Percentiles rank a stretch among this genome's conserved stretches.
Conservation (phyloP, 2,329 filamentous ascomycete species). For the Delphinella strobiligena region DNA sequence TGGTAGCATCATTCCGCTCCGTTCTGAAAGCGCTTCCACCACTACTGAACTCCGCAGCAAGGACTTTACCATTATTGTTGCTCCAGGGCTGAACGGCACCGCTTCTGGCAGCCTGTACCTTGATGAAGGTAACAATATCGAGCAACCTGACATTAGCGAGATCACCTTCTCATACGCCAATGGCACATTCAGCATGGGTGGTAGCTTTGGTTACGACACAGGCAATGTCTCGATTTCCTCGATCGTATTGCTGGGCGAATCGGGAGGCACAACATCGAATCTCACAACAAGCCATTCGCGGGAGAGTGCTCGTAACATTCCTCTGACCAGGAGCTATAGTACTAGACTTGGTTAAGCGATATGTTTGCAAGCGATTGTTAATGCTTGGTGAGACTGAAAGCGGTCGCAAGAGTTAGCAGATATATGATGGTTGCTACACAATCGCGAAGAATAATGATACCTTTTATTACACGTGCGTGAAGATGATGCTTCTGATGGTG, state of each 20-base stretch:
- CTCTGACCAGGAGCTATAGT: too few species aligned
- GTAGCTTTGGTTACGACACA: conserved; percentile 8
- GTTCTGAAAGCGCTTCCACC: conserved; percentile 44
- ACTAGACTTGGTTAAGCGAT: too few species aligned
- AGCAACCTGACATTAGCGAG: conserved; percentile 44
- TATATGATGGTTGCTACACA: too few species aligned
- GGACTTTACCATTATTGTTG: conserved; percentile 60
- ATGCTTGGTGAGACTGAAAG: too few species aligned
- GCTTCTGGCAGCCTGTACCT: conserved; percentile 61
- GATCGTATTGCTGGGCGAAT: background rate
- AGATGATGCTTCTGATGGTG: too few species aligned
- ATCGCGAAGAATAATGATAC: too few species aligned
- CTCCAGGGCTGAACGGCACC: conserved; percentile 48
- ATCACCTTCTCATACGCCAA: conserved; percentile 47
- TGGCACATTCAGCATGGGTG: conserved; percentile 32
- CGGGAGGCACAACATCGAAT: too few species aligned
- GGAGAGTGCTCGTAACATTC: too few species aligned
- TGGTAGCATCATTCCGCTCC: conserved; percentile 52
- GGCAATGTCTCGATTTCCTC: background rate
- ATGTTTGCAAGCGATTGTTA: too few species aligned
- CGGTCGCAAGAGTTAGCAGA: too few species aligned
- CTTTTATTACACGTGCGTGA: too few species aligned
- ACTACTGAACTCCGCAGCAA: conserved; percentile 51
- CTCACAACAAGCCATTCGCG: too few species aligned
- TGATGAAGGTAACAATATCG: conserved; percentile 61